Evolutionary conservation across 371 early-diverging fungal species (phyloP), one percentile per base, ranked within the genome.

Genomic region (Neoconidiobolus thromboides): DNA sequence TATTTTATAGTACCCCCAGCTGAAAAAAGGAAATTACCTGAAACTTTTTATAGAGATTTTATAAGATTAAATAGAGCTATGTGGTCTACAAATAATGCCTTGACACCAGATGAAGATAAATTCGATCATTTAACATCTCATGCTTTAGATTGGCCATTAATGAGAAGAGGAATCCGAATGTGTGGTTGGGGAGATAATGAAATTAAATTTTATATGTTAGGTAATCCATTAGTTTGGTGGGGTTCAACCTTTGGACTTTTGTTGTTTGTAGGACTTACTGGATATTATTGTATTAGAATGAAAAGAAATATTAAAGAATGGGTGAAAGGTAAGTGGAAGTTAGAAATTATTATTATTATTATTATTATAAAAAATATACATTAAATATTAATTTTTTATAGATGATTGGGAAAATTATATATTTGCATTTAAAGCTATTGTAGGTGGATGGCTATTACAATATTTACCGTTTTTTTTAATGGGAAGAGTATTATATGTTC

Each of bases 181-280:
- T 90, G 91, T 68, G 81, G 88, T 15, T 99, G 99, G 99, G 89
- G 81, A 40, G 95, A 95, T 68, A 65, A 76, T 38, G 74, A 77
- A n/a, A 68, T 87, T 68, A 99, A 98, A 76, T 98, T 79, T 69
- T 98, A 88, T 64, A 74, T 99, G 67, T 70, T 98, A 40, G 98
- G 99, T 26, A 94, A 98, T 69, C 98, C 99, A 2, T 64, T 92
- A 6, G 79, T 92, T 5, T 98, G 98, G 96, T 95, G 96, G 91
- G 65, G 81, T 3, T 75, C 86, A 4, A 76, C 87, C 4, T 59
- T 73, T 12, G 77, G 79, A n/a, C 64, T 96, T 2, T 55, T 79
- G 2, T 71, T 72, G 0, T 80, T 83, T 59, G 66, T 64, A 1
- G 60, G 64, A 0, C 48, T 79, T 0, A 61, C 75, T 7, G 62